A percentile compares a stretch with the other conserved stretches of the same genome.
Evolutionary conservation across 129 eudicot genomes (phyloP).

Genomic region (Flaveria bidentis): DNA sequence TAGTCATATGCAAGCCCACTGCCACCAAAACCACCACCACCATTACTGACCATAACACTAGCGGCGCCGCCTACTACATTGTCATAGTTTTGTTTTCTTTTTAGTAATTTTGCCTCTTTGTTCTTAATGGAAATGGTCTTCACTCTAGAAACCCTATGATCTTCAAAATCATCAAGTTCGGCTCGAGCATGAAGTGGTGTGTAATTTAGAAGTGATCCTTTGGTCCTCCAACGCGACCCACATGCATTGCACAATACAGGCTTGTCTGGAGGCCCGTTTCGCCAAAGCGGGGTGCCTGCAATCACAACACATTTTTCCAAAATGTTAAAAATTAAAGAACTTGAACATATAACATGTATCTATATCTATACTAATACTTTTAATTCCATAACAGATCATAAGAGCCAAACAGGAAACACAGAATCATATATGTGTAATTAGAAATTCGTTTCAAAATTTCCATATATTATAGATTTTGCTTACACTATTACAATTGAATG

Average conservation of each 20-base stretch:
- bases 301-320: constrained; percentile 1
- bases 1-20: constrained; percentile 40
- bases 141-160: constrained; percentile 55
- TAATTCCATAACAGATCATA: neutral
- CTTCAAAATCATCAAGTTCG: constrained; percentile 72
- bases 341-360: neutral
- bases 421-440: neutral
- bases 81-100: constrained; percentile 64
- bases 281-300: constrained; percentile 98
- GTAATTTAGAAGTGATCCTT: constrained; percentile 86
- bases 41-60: constrained; percentile 26
- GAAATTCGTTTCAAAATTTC: neutral
- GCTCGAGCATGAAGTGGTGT: constrained; percentile 91
- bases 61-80: constrained; percentile 36
- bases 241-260: constrained; percentile 97
- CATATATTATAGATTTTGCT: neutral
- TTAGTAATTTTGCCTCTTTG: constrained; percentile 73
- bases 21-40: constrained; percentile 24
- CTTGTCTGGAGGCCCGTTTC: constrained; percentile 99
- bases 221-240: constrained; percentile 99
- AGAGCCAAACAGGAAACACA: neutral
- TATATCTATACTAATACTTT: neutral
- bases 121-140: constrained; percentile 64
- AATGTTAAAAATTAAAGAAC: constrained; percentile 19
- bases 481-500: neutral